phyloP scores from a whole-genome alignment of 2,329 filamentous ascomycete species.

The Penicillium palitans region DNA sequence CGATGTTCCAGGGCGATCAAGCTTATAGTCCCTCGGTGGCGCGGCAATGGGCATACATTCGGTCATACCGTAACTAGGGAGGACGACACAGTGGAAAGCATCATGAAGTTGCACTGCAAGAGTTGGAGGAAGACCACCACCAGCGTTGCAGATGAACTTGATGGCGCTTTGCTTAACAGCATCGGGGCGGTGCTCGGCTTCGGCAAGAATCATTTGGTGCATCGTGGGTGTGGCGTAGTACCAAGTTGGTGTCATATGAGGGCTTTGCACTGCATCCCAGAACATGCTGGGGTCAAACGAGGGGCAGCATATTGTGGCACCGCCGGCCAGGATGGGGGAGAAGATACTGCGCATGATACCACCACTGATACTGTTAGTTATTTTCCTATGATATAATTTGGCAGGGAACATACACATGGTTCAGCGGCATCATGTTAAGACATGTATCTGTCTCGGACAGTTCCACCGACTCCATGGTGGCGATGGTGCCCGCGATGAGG shows the following conservation, averaged over 20 bases:
- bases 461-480: conserved; percentile 57
- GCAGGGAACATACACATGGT: conserved; percentile 51
- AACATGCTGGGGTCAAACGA: conserved; percentile 58
- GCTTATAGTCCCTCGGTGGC: conserved; percentile 53
- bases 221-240: conserved; percentile 61
- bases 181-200: conserved; percentile 43
- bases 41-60: conserved; percentile 62
- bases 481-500: conserved; percentile 53
- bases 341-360: conserved; percentile 58
- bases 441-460: conserved; percentile 51
- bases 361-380: conserved; percentile 38
- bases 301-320: conserved; percentile 56
- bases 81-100: conserved; percentile 53
- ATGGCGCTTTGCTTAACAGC: conserved; percentile 49
- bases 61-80: conserved; percentile 62
- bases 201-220: conserved; percentile 57
- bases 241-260: conserved; percentile 50
- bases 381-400: too few relatives aligned
- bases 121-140: conserved; percentile 55
- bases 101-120: conserved; percentile 52
- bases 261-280: conserved; percentile 55
- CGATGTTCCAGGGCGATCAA: conserved; percentile 56
- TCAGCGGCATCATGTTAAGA: conserved; percentile 61
- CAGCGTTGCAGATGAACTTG: conserved; percentile 57
- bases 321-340: conserved; percentile 56